These are phyloP conservation scores for Sphaerostilbella broomeana DNA, from an alignment of 2,329 filamentous ascomycete species.

Conservation along the genomic window DNA sequence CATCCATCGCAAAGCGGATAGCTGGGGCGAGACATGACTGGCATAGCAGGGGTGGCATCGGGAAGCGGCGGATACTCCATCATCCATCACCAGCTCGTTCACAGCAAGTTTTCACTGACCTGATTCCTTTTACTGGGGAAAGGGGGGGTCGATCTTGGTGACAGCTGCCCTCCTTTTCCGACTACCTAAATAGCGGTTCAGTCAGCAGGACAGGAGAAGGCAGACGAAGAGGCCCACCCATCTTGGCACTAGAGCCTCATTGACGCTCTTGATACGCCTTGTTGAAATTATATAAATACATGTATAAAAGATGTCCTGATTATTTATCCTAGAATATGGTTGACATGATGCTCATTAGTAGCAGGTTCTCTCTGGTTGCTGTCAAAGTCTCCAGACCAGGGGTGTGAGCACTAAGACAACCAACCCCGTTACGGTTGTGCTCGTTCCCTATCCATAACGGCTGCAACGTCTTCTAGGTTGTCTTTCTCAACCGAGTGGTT, in stretches of 20 bases:
- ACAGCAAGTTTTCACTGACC: no score
- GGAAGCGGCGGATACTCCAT: no score
- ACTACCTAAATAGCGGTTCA: not conserved
- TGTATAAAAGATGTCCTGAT: constrained; percentile 11
- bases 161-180: no score
- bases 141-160: no score
- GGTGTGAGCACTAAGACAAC: constrained; percentile 6
- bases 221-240: constrained; percentile 1
- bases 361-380: constrained; percentile 2
- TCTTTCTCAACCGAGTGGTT: no score
- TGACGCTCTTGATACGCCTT: constrained; percentile 2
- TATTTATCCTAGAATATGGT: not conserved
- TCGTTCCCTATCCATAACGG: no score
- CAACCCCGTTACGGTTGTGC: constrained; percentile 2
- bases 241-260: constrained; percentile 1
- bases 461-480: no score
- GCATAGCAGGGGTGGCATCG: no score
- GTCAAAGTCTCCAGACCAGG: constrained; percentile 5
- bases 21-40: no score
- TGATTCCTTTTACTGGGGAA: no score
- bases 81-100: no score
- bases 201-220: not conserved
- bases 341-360: constrained; percentile 3
- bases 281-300: not conserved
- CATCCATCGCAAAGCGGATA: no score